These are phyloP conservation scores for Vanrija sp. DNA, from an alignment of 1,284 basidiomycete genomes.

Conservation along the genomic window DNA sequence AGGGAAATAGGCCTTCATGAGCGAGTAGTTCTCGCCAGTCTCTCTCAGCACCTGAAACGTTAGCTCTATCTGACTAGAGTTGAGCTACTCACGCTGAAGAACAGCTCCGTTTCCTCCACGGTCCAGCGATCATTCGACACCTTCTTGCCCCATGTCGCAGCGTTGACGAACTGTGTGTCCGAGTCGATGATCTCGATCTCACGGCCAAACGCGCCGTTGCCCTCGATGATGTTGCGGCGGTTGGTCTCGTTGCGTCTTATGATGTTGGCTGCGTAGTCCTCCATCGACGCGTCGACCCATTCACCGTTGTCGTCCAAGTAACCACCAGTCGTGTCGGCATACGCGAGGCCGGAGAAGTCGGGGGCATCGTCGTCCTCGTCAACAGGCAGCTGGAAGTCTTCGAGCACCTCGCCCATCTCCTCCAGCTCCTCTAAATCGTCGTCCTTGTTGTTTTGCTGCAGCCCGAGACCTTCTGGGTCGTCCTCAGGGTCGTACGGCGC, in stretches of 20 bases:
- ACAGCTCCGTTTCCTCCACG: conserved; percentile 30
- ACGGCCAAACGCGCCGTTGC: conserved; percentile 15
- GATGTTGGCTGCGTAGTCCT: conserved; percentile 4
- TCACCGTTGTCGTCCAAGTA: conserved; percentile 16
- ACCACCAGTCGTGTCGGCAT: conserved; percentile 12
- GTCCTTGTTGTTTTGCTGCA: conserved; percentile 19
- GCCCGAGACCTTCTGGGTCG: conserved; percentile 24
- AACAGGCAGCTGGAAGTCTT: conserved; percentile 17
- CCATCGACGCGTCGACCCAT: conserved; percentile 10
- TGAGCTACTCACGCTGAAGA: conserved; percentile 28
- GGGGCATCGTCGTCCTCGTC: background rate
- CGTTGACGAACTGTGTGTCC: conserved; percentile 36
- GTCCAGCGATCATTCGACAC: conserved; percentile 29
- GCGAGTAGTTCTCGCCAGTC: conserved; percentile 40
- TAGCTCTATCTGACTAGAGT: background rate
- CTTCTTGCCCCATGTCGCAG: conserved; percentile 24
- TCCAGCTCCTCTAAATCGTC: conserved; percentile 22
- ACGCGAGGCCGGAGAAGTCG: conserved; percentile 15
- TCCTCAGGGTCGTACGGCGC: conserved; percentile 16
- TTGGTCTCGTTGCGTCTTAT: conserved; percentile 17
- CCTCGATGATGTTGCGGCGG: conserved; percentile 20
- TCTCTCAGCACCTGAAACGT: conserved; percentile 33
- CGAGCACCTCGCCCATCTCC: conserved; percentile 14
- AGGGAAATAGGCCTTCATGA: conserved; percentile 44
- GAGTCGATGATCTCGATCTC: conserved; percentile 31